Evolutionary conservation across 176 grass and related monocot genomes (phyloP).

Genomic region (Lolium perenne): DNA sequence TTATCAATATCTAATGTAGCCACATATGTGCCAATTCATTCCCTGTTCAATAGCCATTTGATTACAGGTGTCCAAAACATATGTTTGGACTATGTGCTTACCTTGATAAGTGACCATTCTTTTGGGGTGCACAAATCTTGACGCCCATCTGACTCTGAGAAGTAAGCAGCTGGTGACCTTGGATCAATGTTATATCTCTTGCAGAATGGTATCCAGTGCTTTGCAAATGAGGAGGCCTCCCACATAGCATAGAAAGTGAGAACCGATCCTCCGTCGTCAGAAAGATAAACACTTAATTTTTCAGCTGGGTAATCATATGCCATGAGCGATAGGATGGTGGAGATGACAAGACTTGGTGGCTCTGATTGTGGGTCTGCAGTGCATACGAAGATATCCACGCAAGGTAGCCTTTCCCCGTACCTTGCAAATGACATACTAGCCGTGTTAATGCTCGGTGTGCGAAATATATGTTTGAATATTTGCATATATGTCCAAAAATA

Average conservation of each 20-base stretch:
- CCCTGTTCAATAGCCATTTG: not conserved
- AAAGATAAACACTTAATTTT: slow-evolving; percentile 76
- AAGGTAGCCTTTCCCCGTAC: slow-evolving; percentile 50
- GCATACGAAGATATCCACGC: slow-evolving; percentile 78
- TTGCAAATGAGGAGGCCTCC: slow-evolving; percentile 65
- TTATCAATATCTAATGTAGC: not conserved
- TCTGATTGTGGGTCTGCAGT: slow-evolving; percentile 63
- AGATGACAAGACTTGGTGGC: slow-evolving; percentile 72
- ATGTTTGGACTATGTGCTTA: slow-evolving; percentile 11
- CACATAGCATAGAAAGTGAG: slow-evolving; percentile 77
- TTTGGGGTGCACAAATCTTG: slow-evolving; percentile 9
- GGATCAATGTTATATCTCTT: slow-evolving; percentile 65
- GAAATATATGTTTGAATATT: not conserved
- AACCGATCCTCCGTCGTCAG: slow-evolving; percentile 71
- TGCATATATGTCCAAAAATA: not conserved
- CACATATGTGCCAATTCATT: not conserved
- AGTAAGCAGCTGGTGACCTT: slow-evolving; percentile 69
- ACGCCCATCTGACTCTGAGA: slow-evolving; percentile 34
- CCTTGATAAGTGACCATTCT: slow-evolving; percentile 60
- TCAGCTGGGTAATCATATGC: slow-evolving; percentile 66
- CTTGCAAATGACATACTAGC: slow-evolving; percentile 37
- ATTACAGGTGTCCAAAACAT: not conserved
- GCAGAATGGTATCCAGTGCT: slow-evolving; percentile 78
- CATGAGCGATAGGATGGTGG: slow-evolving; percentile 72
- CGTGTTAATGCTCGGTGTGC: not conserved